A percentile compares a stretch with the other conserved stretches of the same genome.
These are phyloP conservation scores for Saraca asoca DNA, from an alignment of 331 rosid genomes.

Conservation along the genomic window DNA sequence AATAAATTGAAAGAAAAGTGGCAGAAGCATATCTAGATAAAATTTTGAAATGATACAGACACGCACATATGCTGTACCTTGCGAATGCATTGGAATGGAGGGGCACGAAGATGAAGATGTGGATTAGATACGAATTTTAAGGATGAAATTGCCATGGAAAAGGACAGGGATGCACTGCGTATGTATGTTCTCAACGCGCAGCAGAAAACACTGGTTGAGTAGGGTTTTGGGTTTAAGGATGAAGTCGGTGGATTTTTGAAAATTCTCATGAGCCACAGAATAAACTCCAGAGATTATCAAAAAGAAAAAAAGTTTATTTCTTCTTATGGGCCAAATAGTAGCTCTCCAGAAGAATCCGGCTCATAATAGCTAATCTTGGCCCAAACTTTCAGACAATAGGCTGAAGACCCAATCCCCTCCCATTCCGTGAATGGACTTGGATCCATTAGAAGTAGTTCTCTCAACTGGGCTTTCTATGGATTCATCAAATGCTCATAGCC, in stretches of 20 bases:
- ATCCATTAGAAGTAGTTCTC: not conserved
- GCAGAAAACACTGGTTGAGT: not conserved
- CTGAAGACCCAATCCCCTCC: too few relatives aligned
- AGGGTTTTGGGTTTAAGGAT: constrained; percentile 54
- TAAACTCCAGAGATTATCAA: not conserved
- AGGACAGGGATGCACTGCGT: not conserved
- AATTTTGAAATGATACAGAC: not conserved
- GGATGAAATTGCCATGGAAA: constrained; percentile 58
- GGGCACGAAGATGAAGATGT: constrained; percentile 43
- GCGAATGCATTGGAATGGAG: constrained; percentile 57
- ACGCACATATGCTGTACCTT: constrained; percentile 38
- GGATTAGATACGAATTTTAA: constrained; percentile 51
- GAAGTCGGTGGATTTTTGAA: not conserved
- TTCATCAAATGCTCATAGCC: not conserved
- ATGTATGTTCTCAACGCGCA: too few relatives aligned
- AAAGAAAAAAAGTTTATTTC: too few relatives aligned
- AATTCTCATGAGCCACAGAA: not conserved
- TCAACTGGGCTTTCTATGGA: not conserved
- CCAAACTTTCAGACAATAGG: too few relatives aligned
- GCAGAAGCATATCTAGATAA: not conserved
- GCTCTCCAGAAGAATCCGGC: too few relatives aligned
- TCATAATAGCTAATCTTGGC: too few relatives aligned
- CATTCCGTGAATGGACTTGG: not conserved
- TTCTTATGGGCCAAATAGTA: too few relatives aligned
- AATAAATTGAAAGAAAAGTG: not conserved